A percentile compares a stretch with the other conserved stretches of the same genome.
Evolutionary conservation across 352 stramenopile genomes (phyloP).

Genomic region (Pythium myriotylum): DNA sequence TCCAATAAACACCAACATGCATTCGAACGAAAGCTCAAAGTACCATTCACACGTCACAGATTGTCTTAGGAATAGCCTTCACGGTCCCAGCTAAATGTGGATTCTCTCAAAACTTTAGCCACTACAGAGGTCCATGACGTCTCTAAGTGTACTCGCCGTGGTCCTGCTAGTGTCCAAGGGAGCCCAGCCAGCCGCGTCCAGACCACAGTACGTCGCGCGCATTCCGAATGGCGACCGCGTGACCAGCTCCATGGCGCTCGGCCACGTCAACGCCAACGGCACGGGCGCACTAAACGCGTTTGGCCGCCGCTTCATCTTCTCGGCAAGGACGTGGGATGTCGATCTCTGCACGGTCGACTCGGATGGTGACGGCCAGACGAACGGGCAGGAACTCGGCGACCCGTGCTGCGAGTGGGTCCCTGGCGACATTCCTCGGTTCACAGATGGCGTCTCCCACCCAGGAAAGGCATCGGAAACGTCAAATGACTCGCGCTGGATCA

Average conservation of each 20-base stretch:
- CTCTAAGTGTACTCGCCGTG: background rate
- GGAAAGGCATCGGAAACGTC: background rate
- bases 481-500: slow-evolving; percentile 1
- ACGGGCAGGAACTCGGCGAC: slow-evolving; percentile 60
- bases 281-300: too few species aligned
- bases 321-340: too few species aligned
- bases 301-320: too few species aligned
- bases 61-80: too few species aligned
- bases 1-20: background rate
- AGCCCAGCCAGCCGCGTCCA: background rate
- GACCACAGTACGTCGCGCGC: slow-evolving; percentile 23
- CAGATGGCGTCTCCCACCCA: slow-evolving; percentile 20
- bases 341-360: too few species aligned
- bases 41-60: too few species aligned
- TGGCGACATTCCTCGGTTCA: too few species aligned
- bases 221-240: slow-evolving; percentile 44
- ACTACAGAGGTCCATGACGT: background rate
- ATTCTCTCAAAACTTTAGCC: too few species aligned
- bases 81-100: background rate
- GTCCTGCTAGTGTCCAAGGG: background rate
- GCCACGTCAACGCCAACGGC: too few species aligned
- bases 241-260: too few species aligned
- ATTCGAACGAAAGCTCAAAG: too few species aligned
- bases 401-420: slow-evolving; percentile 44
- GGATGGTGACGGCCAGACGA: too few species aligned